A percentile compares a stretch with the other conserved stretches of the same genome.
These are phyloP conservation scores for Agrocybe pediades DNA, from an alignment of 768 basidiomycete genomes.

Conservation along the genomic window DNA sequence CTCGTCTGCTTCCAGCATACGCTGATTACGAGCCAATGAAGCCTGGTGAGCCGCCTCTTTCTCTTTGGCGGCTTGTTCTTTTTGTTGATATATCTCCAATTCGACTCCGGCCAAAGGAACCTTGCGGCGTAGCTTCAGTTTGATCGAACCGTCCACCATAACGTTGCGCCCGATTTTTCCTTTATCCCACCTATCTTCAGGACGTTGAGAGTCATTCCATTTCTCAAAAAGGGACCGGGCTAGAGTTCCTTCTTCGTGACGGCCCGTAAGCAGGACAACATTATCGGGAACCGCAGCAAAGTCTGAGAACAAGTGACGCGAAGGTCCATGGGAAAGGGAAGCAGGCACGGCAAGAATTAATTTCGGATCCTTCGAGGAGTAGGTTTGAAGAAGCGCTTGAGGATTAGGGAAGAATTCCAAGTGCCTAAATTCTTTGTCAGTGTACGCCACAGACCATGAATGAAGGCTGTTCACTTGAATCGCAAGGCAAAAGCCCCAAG, in stretches of 20 bases:
- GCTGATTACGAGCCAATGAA: constrained; percentile 76
- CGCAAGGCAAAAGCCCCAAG: constrained; percentile 84
- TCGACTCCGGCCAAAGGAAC: constrained; percentile 88
- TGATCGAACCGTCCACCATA: constrained; percentile 74
- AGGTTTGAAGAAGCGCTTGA: constrained; percentile 75
- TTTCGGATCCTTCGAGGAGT: constrained; percentile 89
- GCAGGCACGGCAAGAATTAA: constrained; percentile 93
- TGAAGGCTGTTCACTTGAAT: constrained; percentile 57
- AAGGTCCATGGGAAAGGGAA: constrained; percentile 90
- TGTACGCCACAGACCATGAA: background rate
- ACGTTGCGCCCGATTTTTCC: constrained; percentile 87
- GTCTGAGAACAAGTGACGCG: constrained; percentile 81
- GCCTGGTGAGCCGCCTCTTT: constrained; percentile 88
- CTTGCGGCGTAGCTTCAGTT: constrained; percentile 81
- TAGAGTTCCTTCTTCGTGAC: constrained; percentile 80
- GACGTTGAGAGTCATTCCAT: constrained; percentile 85
- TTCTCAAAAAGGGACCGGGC: constrained; percentile 76
- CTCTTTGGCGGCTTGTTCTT: constrained; percentile 76
- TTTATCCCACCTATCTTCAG: constrained; percentile 83
- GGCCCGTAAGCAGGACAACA: constrained; percentile 82
- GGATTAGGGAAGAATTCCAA: constrained; percentile 91
- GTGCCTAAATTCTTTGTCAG: constrained; percentile 52
- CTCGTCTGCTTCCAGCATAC: constrained; percentile 93
- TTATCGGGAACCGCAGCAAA: constrained; percentile 86
- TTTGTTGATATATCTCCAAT: constrained; percentile 76